A percentile compares a stretch with the other conserved stretches of the same genome.
Conservation (phyloP, 164 flowering plant species). For the Nymphaea colorata region DNA sequence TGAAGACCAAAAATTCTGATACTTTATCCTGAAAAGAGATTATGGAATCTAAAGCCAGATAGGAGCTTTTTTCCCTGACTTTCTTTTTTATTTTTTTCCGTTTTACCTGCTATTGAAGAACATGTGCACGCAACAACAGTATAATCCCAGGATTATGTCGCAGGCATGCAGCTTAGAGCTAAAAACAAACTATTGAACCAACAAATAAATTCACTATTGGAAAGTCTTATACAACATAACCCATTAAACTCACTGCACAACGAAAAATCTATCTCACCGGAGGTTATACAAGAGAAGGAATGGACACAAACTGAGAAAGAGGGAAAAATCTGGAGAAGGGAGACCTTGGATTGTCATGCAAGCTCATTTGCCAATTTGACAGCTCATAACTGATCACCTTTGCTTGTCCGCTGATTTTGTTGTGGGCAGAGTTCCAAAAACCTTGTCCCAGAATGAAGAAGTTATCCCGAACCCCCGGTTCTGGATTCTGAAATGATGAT, state of each 20-base stretch:
- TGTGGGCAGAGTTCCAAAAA: conserved; percentile 76
- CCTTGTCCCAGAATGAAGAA: conserved; percentile 74
- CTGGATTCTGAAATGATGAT: conserved; percentile 86
- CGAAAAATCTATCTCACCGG: not conserved
- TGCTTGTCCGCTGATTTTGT: conserved; percentile 29
- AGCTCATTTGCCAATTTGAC: not conserved
- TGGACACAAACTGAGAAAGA: not conserved
- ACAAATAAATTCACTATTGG: not conserved
- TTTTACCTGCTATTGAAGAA: too few species aligned
- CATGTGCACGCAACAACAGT: too few species aligned
- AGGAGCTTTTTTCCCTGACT: too few species aligned
- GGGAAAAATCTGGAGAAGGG: not conserved
- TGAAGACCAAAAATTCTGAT: too few species aligned
- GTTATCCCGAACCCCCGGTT: conserved; percentile 89
- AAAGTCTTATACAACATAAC: not conserved
- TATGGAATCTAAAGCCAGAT: too few species aligned
- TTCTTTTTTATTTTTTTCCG: too few species aligned
- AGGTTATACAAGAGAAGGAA: not conserved
- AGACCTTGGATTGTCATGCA: not conserved
- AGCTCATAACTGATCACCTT: conserved; percentile 12
- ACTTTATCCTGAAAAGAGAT: too few species aligned
- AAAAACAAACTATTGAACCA: not conserved
- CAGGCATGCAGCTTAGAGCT: too few species aligned
- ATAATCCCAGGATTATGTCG: too few species aligned
- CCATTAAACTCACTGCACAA: not conserved